phyloP scores from a whole-genome alignment of 1,284 basidiomycete species.

The Anthracocystis panici-leucophaei region DNA sequence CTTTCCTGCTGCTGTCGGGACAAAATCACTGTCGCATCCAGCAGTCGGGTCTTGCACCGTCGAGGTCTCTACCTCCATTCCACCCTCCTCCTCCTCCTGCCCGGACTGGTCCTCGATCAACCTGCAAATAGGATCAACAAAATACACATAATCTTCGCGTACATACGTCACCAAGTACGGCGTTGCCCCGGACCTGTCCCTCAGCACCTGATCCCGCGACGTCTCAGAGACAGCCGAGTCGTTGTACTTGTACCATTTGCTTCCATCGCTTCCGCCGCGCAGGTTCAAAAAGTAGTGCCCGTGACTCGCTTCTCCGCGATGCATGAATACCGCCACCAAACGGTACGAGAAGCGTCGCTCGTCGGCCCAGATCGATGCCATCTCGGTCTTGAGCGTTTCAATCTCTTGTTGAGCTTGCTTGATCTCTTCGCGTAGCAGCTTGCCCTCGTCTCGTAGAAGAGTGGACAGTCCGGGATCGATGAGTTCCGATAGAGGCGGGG shows the following conservation, averaged over 20 bases:
- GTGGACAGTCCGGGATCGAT: constrained; percentile 27
- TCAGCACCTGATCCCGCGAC: constrained; percentile 50
- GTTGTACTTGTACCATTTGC: constrained; percentile 66
- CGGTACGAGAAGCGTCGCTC: constrained; percentile 82
- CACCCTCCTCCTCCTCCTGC: background rate
- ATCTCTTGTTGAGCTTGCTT: constrained; percentile 73
- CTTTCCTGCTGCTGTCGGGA: background rate
- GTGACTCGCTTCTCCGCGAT: constrained; percentile 74
- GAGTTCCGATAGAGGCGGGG: constrained; percentile 21
- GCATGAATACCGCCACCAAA: constrained; percentile 94
- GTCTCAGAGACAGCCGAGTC: constrained; percentile 53
- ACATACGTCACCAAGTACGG: constrained; percentile 68
- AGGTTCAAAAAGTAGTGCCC: constrained; percentile 68
- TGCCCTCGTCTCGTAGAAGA: constrained; percentile 46
- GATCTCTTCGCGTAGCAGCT: constrained; percentile 75
- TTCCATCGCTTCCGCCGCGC: constrained; percentile 26
- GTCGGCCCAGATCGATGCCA: constrained; percentile 83
- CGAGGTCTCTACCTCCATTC: constrained; percentile 17
- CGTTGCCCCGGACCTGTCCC: constrained; percentile 64
- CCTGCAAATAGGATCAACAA: constrained; percentile 51
- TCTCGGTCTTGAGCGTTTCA: constrained; percentile 75
- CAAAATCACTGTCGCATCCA: constrained; percentile 1
- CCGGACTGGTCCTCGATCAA: constrained; percentile 12
- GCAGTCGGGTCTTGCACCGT: background rate
- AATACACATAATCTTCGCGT: constrained; percentile 35